Base-by-base conservation (phyloP, 495 filamentous ascomycete genomes). In the Penicillium taxi region DNA sequence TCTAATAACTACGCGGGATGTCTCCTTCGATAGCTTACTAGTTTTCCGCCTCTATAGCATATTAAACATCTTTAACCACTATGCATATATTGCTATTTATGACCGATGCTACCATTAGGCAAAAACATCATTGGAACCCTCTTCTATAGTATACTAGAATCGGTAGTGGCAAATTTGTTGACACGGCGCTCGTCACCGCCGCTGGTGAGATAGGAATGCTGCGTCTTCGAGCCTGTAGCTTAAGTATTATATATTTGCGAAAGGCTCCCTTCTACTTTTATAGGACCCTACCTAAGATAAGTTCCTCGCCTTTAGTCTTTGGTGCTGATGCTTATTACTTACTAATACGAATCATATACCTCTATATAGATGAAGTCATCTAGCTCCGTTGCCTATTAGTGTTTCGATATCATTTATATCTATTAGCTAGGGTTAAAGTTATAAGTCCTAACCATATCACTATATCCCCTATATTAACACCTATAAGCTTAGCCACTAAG, bases 401-500 rank as follows among this genome's bases (percentile, higher is more conserved):
- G 9, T 20, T 32, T 32, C 30, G 30, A 7, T 4, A 32, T 32
- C 30, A 20, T 18, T 32, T 1, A 18, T 21, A n/a, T 32, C 15
- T 20, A 32, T 32, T 18, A 32, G 30, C 30, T 32, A 32, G 30
- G 1, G 11, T 21, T 21, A 34, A 13, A 21, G 31, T 34, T 21
- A 34, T 21, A 22, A 34, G 31, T 34, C 31, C 24, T 21, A 34
- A 14, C 31, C 31, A n/a, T 12, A 34, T 34, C 31, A 22, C 19
- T 7, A 34, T 23, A 34, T 34, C 31, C 19, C 31, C 19, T 21
- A 23, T n/a, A 13, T 23, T 14, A 12, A 34, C 31, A 34, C 31
- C 31, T 23, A 34, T 34, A 5, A 23, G 19, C 31, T 13, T 34
- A n/a, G 31, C 31, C 31, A 34, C 19, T 21, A 21, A 34, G 19